Conservation (phyloP, 768 basidiomycete genomes). For the Lentinus tigrinus region DNA sequence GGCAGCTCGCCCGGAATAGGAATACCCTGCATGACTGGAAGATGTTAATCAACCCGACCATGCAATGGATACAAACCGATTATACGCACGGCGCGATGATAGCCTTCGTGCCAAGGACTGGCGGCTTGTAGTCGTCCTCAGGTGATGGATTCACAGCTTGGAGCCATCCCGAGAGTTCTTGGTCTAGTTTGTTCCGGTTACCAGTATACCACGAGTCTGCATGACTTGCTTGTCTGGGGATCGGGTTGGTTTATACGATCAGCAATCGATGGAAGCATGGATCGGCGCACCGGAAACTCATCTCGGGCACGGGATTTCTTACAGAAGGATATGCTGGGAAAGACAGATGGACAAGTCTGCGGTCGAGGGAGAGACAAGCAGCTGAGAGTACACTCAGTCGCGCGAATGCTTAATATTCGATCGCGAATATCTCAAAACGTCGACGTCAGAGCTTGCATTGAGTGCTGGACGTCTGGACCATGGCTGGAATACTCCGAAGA, state of each 20-base stretch:
- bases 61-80: neutral
- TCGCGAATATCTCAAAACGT: neutral
- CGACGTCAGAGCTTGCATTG: slow-evolving; percentile 4
- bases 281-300: neutral
- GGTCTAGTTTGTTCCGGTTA: slow-evolving; percentile 61
- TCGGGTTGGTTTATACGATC: neutral
- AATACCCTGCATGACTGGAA: slow-evolving; percentile 89
- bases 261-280: neutral
- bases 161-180: slow-evolving; percentile 67
- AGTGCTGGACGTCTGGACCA: neutral
- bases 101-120: slow-evolving; percentile 74
- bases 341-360: neutral
- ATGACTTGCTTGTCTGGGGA: slow-evolving; percentile 66
- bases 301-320: neutral
- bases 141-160: slow-evolving; percentile 48
- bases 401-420: too few relatives aligned
- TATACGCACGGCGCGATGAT: slow-evolving; percentile 90
- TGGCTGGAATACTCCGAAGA: neutral
- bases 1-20: slow-evolving; percentile 90
- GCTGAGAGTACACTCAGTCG: neutral
- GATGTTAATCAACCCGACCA: neutral
- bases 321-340: too few relatives aligned
- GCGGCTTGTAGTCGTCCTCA: slow-evolving; percentile 54
- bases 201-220: slow-evolving; percentile 89
- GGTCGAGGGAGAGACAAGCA: neutral